phyloP scores from a whole-genome alignment of 495 filamentous ascomycete genomes.

The Neurospora sp. region DNA sequence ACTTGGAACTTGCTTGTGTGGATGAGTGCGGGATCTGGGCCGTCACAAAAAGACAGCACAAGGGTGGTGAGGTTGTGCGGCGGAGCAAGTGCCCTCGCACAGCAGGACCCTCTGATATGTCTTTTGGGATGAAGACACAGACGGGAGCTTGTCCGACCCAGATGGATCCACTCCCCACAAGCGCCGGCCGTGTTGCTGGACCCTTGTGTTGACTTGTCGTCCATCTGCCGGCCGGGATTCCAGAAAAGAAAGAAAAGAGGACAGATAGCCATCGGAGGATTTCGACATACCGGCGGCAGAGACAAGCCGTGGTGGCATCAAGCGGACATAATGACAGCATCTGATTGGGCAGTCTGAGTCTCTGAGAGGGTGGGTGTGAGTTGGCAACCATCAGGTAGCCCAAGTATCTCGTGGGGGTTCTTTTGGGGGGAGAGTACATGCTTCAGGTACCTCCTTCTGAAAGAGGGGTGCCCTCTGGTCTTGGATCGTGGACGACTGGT shows the following conservation, averaged over 20 bases:
- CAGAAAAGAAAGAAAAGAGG: conserved; percentile 5
- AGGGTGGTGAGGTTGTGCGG: not conserved
- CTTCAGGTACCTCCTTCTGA: not conserved
- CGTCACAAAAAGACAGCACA: not conserved
- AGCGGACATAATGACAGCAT: not conserved
- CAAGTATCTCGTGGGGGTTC: not conserved
- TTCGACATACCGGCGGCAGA: not conserved
- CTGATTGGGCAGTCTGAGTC: not conserved
- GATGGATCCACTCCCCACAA: not conserved
- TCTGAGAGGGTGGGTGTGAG: conserved; percentile 9
- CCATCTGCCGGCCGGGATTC: not conserved
- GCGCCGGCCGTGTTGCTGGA: not conserved
- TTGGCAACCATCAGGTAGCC: conserved; percentile 12
- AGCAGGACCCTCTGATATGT: not conserved
- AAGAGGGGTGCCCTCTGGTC: not conserved
- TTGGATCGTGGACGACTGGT: conserved; percentile 21
- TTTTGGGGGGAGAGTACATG: not conserved
- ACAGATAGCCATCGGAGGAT: not conserved
- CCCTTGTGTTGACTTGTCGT: not conserved
- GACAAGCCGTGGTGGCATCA: not conserved
- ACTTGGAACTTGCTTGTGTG: not conserved
- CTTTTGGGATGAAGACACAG: not conserved
- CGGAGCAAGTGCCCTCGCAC: not conserved
- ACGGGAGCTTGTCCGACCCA: not conserved
- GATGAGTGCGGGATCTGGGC: not conserved